Conservation (phyloP, 2,329 filamentous ascomycete genomes). For the Aspergillus vadensis region DNA sequence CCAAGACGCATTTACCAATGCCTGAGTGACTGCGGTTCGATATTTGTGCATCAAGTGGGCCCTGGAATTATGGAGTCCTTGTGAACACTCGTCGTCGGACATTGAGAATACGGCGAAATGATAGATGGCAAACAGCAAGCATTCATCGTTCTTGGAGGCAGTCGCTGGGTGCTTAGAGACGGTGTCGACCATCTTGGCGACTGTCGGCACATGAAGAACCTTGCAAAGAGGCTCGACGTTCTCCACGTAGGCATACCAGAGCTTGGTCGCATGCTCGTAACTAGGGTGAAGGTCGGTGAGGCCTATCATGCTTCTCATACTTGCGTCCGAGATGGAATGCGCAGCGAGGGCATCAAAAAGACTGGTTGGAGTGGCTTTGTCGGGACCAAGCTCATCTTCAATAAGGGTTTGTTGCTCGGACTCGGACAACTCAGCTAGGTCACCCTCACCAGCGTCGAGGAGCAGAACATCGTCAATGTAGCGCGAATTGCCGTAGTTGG, state of each 20-base stretch:
- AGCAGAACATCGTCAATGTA: too few species aligned
- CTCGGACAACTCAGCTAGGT: too few species aligned
- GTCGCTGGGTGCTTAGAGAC: conserved; percentile 48
- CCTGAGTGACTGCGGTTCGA: conserved; percentile 11
- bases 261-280: conserved; percentile 55
- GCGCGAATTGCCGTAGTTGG: too few species aligned
- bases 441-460: too few species aligned
- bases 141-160: conserved; percentile 36
- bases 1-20: conserved; percentile 22
- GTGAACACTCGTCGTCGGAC: conserved; percentile 16
- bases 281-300: conserved; percentile 29
- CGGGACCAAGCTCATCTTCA: too few species aligned
- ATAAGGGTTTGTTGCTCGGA: too few species aligned
- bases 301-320: too few species aligned
- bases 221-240: conserved; percentile 76
- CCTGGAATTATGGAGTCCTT: conserved; percentile 2
- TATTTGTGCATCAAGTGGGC: conserved; percentile 13
- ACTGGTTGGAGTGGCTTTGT: too few species aligned
- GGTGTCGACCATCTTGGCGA: conserved; percentile 67
- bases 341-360: too few species aligned
- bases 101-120: conserved; percentile 24
- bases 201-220: conserved; percentile 68
- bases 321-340: too few species aligned
- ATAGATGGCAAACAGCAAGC: conserved; percentile 35
- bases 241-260: conserved; percentile 75